phyloP scores from a whole-genome alignment of 176 grass and related monocot species.

The Musa troglodytarum region DNA sequence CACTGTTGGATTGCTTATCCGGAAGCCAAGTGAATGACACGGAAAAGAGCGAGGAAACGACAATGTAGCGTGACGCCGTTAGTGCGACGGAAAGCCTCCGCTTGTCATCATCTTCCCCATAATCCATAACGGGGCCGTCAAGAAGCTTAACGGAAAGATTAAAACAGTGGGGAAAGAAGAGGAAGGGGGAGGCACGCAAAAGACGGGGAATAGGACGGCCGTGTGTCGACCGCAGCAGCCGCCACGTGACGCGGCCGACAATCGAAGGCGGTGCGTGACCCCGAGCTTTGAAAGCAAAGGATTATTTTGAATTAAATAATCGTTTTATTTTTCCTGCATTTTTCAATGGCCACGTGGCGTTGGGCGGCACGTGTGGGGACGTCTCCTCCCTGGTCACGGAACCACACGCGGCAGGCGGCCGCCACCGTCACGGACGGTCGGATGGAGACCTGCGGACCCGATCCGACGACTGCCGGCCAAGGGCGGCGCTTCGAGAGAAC shows the following conservation, averaged over 20 bases:
- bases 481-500: no score
- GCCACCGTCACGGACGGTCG: neutral
- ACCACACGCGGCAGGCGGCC: neutral
- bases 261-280: neutral
- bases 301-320: neutral
- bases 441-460: no score
- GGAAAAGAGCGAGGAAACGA: neutral
- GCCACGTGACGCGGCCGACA: constrained; percentile 1
- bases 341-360: no score
- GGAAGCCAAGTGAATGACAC: neutral
- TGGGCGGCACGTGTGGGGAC: no score
- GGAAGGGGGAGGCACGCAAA: neutral
- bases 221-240: neutral
- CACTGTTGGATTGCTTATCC: constrained; percentile 7
- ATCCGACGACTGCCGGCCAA: no score
- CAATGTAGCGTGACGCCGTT: neutral
- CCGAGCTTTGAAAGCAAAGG: neutral
- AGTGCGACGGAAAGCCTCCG: neutral
- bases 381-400: no score
- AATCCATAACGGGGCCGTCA: neutral
- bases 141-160: neutral
- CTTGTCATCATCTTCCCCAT: neutral
- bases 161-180: neutral
- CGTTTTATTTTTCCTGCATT: neutral
- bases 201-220: neutral